Percentiles rank a stretch among this genome's conserved stretches.
These are phyloP conservation scores for Ceratocystis eucalypticola DNA, from an alignment of 2,329 filamentous ascomycete species.

Conservation along the genomic window DNA sequence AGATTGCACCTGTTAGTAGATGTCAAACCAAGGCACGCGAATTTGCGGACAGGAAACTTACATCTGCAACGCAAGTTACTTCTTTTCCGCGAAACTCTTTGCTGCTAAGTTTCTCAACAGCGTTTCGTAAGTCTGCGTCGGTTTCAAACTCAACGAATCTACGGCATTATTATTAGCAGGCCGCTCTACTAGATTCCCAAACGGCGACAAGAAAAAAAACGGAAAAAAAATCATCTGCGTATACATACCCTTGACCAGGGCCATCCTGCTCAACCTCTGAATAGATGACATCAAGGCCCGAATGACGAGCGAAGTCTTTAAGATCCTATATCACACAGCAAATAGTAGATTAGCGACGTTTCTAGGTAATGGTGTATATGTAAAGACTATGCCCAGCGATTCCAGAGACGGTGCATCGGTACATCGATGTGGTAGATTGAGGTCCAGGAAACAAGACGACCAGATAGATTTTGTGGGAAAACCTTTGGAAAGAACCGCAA, in stretches of 20 bases:
- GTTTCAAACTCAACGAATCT: constrained; percentile 98
- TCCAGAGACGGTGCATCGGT: not conserved
- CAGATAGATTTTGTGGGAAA: not conserved
- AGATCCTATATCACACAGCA: constrained; percentile 58
- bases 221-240: not conserved
- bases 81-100: constrained; percentile 83
- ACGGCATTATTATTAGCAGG: constrained; percentile 15
- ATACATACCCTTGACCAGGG: constrained; percentile 13
- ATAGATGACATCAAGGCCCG: constrained; percentile 93
- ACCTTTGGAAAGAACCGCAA: not conserved
- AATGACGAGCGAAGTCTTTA: constrained; percentile 97
- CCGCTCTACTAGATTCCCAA: not conserved
- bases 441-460: not conserved
- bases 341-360: not conserved
- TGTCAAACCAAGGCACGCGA: not conserved
- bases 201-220: too few species aligned
- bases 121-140: constrained; percentile 71
- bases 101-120: constrained; percentile 87
- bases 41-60: constrained; percentile 34
- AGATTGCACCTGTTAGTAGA: not conserved
- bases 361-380: too few species aligned
- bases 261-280: constrained; percentile 89
- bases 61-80: constrained; percentile 78
- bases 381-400: not conserved
- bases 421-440: not conserved